Base-by-base conservation (phyloP, 345 rosid genomes). In the Aquilaria yunnanensis region DNA sequence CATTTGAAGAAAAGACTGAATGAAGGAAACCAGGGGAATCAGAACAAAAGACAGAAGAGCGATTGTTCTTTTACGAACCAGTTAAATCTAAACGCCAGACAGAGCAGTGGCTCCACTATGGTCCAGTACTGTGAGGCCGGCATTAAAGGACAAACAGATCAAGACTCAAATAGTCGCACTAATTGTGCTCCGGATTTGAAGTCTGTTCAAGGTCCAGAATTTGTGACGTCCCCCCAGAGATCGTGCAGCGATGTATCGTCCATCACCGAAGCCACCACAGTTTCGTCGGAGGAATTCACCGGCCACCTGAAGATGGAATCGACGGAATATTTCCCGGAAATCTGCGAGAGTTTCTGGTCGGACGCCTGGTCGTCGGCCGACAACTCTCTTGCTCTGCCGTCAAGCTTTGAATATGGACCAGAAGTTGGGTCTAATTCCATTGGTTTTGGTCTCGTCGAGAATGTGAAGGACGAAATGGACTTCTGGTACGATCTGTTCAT, bases 1-100 rank as follows among this genome's bases (percentile, higher is more conserved):
- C 89, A 92, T 74, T 81, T 92, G 74, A 89, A 89, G 81, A 92
- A 89, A 74, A 85, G 72, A 66, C 82, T 80, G 9, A 70, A 77
- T 54, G 78, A 68, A 64, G 78, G 66, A 64, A 70, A 74, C 59
- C 76, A 78, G 12, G 67, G 60, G 8, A 54, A 10, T 59, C 55
- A 70, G 54, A 54, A 68, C 49, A 37, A 37, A 37, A 37, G 43
- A 37, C 43, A 37, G 43, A 37, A 37, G 43, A 37, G 43, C 8
- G 43, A 9, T 37, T 37, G 43, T 37, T 37, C 43, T 37, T 37
- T 9, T 5, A 37, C 5, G 43, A 37, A 5, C 8, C 43, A 37
- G 43, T 37, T 9, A 37, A 23, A 60, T 32, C 51, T 69, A 51
- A 57, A 32, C 11, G 64, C 60, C 45, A 67, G 72, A 57, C 67